phyloP scores from a whole-genome alignment of 169 alveolate genomes.

The Babesia ovis region DNA sequence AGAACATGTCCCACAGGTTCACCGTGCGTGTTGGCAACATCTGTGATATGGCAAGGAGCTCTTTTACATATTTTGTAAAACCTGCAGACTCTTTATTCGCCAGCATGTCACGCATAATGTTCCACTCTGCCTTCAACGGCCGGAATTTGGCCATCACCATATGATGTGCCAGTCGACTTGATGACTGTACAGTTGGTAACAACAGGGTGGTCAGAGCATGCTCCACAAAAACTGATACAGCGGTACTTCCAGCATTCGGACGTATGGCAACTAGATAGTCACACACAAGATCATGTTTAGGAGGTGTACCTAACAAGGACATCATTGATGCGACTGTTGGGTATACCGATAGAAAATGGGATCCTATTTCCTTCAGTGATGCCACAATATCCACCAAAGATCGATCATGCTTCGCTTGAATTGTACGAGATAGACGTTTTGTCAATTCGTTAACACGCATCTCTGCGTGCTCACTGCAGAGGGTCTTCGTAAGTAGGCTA shows the following conservation, averaged over 20 bases:
- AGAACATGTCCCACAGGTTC: slow-evolving; percentile 47
- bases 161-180: slow-evolving; percentile 2
- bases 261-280: slow-evolving; percentile 2
- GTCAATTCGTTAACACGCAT: slow-evolving; percentile 10
- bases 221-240: slow-evolving; percentile 20
- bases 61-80: background rate
- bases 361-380: background rate
- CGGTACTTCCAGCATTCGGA: background rate
- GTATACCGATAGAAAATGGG: background rate
- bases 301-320: background rate
- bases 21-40: background rate
- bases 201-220: background rate
- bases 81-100: slow-evolving; percentile 1
- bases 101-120: slow-evolving; percentile 15
- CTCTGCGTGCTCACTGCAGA: slow-evolving; percentile 17
- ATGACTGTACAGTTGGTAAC: slow-evolving; percentile 14
- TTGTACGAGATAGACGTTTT: background rate
- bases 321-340: slow-evolving; percentile 11
- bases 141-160: slow-evolving; percentile 29
- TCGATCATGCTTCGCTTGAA: background rate
- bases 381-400: background rate
- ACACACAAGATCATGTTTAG: slow-evolving; percentile 5
- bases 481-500: background rate
- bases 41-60: slow-evolving; percentile 14
- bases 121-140: background rate